Evolutionary conservation across 495 filamentous ascomycete genomes (phyloP).

Genomic region (Cryomyces antarcticus): DNA sequence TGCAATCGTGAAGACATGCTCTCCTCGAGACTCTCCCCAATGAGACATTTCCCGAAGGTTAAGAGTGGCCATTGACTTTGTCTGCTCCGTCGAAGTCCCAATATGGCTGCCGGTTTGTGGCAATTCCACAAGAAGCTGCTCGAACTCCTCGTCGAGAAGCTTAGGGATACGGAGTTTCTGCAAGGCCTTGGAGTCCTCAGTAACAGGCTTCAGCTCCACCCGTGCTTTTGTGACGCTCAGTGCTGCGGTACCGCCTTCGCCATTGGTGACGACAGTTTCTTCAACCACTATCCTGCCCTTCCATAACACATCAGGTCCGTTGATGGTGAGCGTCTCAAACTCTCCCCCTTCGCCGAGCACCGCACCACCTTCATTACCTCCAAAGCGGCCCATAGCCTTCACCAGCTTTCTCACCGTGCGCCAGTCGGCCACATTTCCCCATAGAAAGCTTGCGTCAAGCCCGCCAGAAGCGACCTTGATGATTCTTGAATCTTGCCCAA

Average conservation of each 20-base stretch:
- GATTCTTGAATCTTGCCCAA: slow-evolving; percentile 62
- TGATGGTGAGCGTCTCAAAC: slow-evolving; percentile 80
- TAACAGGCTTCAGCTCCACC: slow-evolving; percentile 30
- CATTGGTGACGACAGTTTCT: slow-evolving; percentile 29
- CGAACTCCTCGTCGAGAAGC: slow-evolving; percentile 28
- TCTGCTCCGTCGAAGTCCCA: neutral
- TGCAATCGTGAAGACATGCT: slow-evolving; percentile 3
- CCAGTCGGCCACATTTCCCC: slow-evolving; percentile 51
- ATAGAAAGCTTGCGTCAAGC: slow-evolving; percentile 60
- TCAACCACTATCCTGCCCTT: slow-evolving; percentile 46
- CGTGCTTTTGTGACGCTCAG: slow-evolving; percentile 36
- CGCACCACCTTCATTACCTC: slow-evolving; percentile 38
- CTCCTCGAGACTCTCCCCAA: too few species aligned
- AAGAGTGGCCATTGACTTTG: neutral
- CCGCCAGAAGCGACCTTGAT: slow-evolving; percentile 91
- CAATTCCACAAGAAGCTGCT: slow-evolving; percentile 1
- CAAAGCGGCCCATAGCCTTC: slow-evolving; percentile 49
- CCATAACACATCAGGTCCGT: slow-evolving; percentile 56
- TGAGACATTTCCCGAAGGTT: slow-evolving; percentile 1
- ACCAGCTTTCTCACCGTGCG: slow-evolving; percentile 31
- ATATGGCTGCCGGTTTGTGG: too few species aligned
- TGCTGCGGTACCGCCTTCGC: slow-evolving; percentile 53
- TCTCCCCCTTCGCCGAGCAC: slow-evolving; percentile 86
- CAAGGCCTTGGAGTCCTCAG: slow-evolving; percentile 3
- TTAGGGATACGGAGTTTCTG: slow-evolving; percentile 22